Evolutionary conservation across 2,329 filamentous ascomycete genomes (phyloP).

Genomic region (Aureobasidium sp.): DNA sequence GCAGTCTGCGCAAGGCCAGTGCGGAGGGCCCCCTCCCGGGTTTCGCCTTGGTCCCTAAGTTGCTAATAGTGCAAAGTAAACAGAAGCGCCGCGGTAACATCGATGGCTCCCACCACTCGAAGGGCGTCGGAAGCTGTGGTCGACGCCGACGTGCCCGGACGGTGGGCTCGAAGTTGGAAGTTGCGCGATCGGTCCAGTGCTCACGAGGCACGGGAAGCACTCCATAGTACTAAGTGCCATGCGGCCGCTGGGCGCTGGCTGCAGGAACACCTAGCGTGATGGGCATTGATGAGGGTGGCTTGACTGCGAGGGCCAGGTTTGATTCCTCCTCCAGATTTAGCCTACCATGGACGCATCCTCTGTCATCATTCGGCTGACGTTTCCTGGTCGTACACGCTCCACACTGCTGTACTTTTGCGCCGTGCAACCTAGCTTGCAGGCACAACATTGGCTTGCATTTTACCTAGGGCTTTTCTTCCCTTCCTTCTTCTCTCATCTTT

Average conservation of each 20-base stretch:
- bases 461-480: background rate
- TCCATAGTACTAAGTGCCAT: constrained; percentile 8
- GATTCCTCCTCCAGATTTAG: constrained; percentile 9
- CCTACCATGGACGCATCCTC: constrained; percentile 3
- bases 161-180: background rate
- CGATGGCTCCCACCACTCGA: background rate
- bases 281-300: constrained; percentile 12
- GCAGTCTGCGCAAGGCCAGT: background rate
- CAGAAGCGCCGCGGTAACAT: constrained; percentile 7
- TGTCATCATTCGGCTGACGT: constrained; percentile 12
- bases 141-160: background rate
- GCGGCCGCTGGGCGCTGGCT: constrained; percentile 1
- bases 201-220: constrained; percentile 4
- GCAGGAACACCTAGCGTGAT: constrained; percentile 12
- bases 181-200: background rate
- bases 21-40: background rate
- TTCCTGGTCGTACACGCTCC: constrained; percentile 11
- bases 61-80: background rate
- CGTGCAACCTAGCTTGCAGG: constrained; percentile 11
- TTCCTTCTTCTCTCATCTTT: background rate
- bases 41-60: background rate
- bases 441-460: constrained; percentile 10
- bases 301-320: constrained; percentile 9
- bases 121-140: background rate
- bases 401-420: constrained; percentile 9